Evolutionary conservation across 1,284 basidiomycete species (phyloP).

Genomic region (Thelephora terrestris): DNA sequence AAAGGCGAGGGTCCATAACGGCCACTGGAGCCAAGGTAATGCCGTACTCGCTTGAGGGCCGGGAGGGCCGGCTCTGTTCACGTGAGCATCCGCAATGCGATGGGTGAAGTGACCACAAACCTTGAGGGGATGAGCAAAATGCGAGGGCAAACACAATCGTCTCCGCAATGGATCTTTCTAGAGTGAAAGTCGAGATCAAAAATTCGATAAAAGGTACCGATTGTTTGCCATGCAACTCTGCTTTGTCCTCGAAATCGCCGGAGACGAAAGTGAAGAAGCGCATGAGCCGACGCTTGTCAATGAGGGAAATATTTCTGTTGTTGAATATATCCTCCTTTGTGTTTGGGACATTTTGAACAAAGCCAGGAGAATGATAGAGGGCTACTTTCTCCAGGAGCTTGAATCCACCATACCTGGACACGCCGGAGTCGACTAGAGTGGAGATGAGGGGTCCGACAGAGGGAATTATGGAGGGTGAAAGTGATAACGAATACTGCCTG

Average conservation of each 20-base stretch:
- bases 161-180: conserved; percentile 46
- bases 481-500: conserved; percentile 78
- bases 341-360: conserved; percentile 67
- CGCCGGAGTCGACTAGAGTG: conserved; percentile 75
- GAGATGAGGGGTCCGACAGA: conserved; percentile 75
- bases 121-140: conserved; percentile 44
- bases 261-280: conserved; percentile 80
- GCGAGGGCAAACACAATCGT: conserved; percentile 69
- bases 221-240: conserved; percentile 51
- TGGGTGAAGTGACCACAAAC: conserved; percentile 25
- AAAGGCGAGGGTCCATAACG: conserved; percentile 88
- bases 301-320: conserved; percentile 62
- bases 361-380: conserved; percentile 39
- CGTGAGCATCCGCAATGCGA: conserved; percentile 5
- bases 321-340: conserved; percentile 95
- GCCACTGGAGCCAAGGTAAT: conserved; percentile 74
- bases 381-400: conserved; percentile 73
- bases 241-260: conserved; percentile 59
- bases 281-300: conserved; percentile 90
- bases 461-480: conserved; percentile 77
- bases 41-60: conserved; percentile 56
- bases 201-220: conserved; percentile 49
- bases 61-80: conserved; percentile 50
- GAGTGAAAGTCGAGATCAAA: conserved; percentile 49
- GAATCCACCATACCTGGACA: conserved; percentile 86